Evolutionary conservation across 257 asterid genomes (phyloP).

Genomic region (Echium plantagineum): DNA sequence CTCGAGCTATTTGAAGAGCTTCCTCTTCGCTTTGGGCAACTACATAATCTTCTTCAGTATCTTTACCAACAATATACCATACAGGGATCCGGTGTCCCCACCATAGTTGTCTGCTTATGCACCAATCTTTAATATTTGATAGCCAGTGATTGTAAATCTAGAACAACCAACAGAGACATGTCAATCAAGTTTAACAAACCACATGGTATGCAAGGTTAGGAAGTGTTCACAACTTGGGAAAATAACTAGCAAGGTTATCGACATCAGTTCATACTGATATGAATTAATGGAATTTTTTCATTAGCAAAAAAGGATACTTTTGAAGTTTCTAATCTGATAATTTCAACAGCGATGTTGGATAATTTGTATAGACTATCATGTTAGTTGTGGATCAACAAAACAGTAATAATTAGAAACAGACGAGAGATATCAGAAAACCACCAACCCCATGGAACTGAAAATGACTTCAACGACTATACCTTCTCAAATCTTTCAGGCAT

Average conservation of each 20-base stretch:
- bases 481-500: constrained; percentile 94
- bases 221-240: not conserved
- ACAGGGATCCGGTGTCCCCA: constrained; percentile 99
- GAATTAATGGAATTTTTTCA: not conserved
- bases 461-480: constrained; percentile 25
- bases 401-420: not conserved
- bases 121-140: constrained; percentile 97
- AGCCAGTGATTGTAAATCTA: constrained; percentile 96
- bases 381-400: not conserved
- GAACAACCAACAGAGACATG: constrained; percentile 15
- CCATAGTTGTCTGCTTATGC: constrained; percentile 98
- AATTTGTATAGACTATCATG: not conserved
- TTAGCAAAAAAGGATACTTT: not conserved
- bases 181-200: constrained; percentile 11
- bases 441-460: constrained; percentile 11
- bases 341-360: not conserved
- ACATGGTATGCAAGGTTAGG: not conserved
- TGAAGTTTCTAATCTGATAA: no score
- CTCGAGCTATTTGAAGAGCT: constrained; percentile 68
- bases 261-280: not conserved
- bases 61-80: constrained; percentile 87
- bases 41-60: constrained; percentile 74
- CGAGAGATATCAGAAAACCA: not conserved
- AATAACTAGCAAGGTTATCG: not conserved
- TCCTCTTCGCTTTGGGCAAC: constrained; percentile 83